Evolutionary conservation across 2,329 filamentous ascomycete genomes (phyloP).

Genomic region (Zasmidium citrigriseum): DNA sequence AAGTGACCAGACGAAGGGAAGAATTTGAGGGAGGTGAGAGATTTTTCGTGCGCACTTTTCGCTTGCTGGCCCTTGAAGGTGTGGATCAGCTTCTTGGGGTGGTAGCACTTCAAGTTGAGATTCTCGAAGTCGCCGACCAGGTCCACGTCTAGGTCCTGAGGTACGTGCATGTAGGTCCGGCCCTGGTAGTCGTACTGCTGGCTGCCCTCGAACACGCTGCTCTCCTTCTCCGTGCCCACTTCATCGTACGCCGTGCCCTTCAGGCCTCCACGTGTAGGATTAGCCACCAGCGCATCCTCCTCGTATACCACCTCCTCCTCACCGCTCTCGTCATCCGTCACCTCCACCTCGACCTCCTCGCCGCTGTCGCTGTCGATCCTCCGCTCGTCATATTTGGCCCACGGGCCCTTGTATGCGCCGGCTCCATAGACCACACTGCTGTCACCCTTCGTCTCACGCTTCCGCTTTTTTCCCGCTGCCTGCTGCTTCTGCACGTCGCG

Average conservation of each 20-base stretch:
- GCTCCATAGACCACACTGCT: constrained; percentile 82
- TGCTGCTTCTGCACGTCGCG: constrained; percentile 66
- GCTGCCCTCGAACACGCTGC: constrained; percentile 81
- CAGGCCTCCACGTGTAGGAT: constrained; percentile 49
- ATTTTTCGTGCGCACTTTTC: constrained; percentile 59
- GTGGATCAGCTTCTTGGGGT: constrained; percentile 91
- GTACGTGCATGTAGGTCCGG: constrained; percentile 95
- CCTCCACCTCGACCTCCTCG: constrained; percentile 69
- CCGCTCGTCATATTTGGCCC: constrained; percentile 80
- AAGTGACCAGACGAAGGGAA: constrained; percentile 87
- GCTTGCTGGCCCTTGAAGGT: constrained; percentile 74
- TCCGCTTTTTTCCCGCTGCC: constrained; percentile 66
- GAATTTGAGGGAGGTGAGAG: constrained; percentile 86
- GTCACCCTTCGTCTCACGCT: constrained; percentile 82
- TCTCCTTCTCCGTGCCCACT: constrained; percentile 61
- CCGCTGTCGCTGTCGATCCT: constrained; percentile 70
- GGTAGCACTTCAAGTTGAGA: constrained; percentile 55
- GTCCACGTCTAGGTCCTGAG: constrained; percentile 84
- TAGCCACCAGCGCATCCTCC: constrained; percentile 67
- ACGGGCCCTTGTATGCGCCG: constrained; percentile 87
- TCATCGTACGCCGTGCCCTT: constrained; percentile 57
- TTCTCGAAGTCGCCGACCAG: constrained; percentile 79
- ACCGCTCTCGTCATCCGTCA: constrained; percentile 71
- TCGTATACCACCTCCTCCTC: constrained; percentile 78
- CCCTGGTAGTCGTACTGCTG: constrained; percentile 91